These are phyloP conservation scores for Ustilago sp. DNA, from an alignment of 1,284 basidiomycete species.

Conservation along the genomic window DNA sequence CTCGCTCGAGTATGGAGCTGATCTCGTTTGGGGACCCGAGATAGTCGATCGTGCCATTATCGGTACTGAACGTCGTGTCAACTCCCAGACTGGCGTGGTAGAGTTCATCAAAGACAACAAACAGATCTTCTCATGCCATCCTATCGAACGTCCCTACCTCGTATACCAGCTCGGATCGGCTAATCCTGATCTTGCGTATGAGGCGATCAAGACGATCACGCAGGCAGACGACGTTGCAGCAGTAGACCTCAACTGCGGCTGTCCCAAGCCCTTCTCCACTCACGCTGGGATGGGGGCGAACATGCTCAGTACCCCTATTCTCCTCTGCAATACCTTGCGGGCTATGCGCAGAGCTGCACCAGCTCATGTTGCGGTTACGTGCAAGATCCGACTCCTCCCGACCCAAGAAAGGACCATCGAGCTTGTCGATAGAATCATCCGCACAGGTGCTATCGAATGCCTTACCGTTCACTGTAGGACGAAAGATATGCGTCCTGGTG, in stretches of 20 bases:
- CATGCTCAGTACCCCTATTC: conserved; percentile 88
- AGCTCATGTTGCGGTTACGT: conserved; percentile 71
- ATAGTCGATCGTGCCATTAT: conserved; percentile 96
- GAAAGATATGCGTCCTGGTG: conserved; percentile 86
- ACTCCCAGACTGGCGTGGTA: conserved; percentile 90
- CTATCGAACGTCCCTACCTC: conserved; percentile 76
- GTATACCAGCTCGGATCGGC: conserved; percentile 87
- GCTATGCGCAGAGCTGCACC: conserved; percentile 71
- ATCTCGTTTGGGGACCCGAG: conserved; percentile 96
- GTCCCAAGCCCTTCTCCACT: conserved; percentile 93
- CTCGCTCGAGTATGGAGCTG: conserved; percentile 91
- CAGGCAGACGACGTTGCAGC: conserved; percentile 84
- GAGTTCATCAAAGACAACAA: conserved; percentile 80
- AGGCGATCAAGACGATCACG: conserved; percentile 87
- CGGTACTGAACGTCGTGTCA: conserved; percentile 82
- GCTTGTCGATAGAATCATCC: conserved; percentile 85
- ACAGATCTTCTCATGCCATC: conserved; percentile 91
- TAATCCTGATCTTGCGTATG: conserved; percentile 86
- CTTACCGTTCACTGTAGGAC: conserved; percentile 97
- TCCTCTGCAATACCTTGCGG: conserved; percentile 79
- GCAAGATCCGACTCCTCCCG: conserved; percentile 89
- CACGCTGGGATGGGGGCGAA: conserved; percentile 97
- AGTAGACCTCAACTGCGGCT: conserved; percentile 89
- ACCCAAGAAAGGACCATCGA: conserved; percentile 86
- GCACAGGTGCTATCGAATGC: conserved; percentile 83